Evolutionary conservation across 2,329 filamentous ascomycete species (phyloP).

Genomic region (Aurifilum marmelostoma): DNA sequence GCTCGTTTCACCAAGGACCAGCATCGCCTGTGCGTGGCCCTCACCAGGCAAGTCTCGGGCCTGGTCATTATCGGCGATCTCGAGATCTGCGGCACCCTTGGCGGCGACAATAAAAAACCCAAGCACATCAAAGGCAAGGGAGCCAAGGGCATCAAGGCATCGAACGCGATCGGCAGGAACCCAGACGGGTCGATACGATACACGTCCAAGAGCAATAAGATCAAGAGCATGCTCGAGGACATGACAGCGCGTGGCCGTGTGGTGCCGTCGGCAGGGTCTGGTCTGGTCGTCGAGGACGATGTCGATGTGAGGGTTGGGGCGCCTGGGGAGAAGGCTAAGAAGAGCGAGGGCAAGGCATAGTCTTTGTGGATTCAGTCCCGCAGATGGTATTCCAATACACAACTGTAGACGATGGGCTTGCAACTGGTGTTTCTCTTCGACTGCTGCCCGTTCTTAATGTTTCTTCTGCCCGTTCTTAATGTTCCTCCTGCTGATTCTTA

Average conservation of each 20-base stretch:
- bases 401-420: too few species aligned
- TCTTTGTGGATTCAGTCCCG: too few species aligned
- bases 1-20: background rate
- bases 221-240: background rate
- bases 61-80: conserved; percentile 2
- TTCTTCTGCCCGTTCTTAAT: too few species aligned
- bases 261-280: background rate
- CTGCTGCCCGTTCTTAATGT: too few species aligned
- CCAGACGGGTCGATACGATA: background rate
- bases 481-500: too few species aligned
- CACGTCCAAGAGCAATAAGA: background rate
- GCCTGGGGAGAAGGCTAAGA: background rate
- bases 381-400: too few species aligned
- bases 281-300: background rate
- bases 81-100: background rate
- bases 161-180: background rate
- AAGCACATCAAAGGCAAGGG: background rate
- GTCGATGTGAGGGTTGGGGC: background rate
- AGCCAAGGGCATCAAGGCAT: background rate
- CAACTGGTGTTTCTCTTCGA: too few species aligned
- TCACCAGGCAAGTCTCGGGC: conserved; percentile 4
- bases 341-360: too few species aligned
- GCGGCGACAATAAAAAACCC: background rate
- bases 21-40: background rate
- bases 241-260: background rate